Evolutionary conservation across 306 rosid species (phyloP), one percentile per base, ranked within the genome.

Genomic region (Prunus davidiana): DNA sequence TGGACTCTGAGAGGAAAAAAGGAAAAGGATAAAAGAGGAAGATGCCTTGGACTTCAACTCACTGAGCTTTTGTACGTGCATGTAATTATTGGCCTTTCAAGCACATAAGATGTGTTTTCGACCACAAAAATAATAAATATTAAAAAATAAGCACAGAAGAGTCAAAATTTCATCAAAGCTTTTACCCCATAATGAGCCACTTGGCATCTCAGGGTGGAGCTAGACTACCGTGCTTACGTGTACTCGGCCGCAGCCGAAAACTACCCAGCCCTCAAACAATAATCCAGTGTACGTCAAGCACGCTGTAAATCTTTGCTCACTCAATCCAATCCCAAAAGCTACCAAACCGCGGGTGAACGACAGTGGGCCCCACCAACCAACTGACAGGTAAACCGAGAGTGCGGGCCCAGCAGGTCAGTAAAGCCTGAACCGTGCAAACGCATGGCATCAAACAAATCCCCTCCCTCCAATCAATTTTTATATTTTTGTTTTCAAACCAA

Each of bases 311-410:
- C 47, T 2, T 18, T 64, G 66, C 57, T 45, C 62, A 11, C 22
- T 64, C 64, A 5, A 47, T 68, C 73, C 50, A 66, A 28, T 73
- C 71, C 18, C 12, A 19, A 66, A 34, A 73, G 12, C 64, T 60
- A 80, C 71, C 71, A 65, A 67, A 32, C 25, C 12, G 11, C 41
- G 41, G 41, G 8, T 34, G 8, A 34, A 34, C 8, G 41, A 34
- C 41, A 34, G 61, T 68, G 88, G 91, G 81, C 49, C 87, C 88
- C 85, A 45, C 27, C 47, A 19, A 85, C 5, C 60, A 3, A 12
- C 67, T 46, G 76, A 78, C 64, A 49, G 12, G 30, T 55, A 43
- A 15, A 76, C 55, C 62, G 20, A 64, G 28, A 19, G 38, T 55
- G 24, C 71, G 71, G 86, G 15, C 71, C 86, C 73, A 22, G 34